Conservation (phyloP, 495 filamentous ascomycete species). For the Acidiella bohemica region DNA sequence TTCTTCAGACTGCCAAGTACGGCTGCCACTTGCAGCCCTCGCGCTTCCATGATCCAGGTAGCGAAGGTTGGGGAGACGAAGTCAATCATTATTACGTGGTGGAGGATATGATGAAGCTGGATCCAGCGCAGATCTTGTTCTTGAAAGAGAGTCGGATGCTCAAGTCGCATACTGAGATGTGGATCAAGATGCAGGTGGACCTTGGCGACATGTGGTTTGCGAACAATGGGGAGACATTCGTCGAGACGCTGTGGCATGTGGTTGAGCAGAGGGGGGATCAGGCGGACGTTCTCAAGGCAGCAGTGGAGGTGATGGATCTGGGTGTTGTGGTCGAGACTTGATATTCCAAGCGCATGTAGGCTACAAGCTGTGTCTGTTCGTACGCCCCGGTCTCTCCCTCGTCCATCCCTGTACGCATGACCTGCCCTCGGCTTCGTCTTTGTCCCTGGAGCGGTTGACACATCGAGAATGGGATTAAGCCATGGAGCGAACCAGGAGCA, state of each 20-base stretch:
- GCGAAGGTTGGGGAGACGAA: slow-evolving; percentile 50
- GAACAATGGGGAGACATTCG: slow-evolving; percentile 50
- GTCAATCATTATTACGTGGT: slow-evolving; percentile 50
- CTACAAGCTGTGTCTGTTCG: too few relatives aligned
- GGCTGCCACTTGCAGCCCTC: slow-evolving; percentile 19
- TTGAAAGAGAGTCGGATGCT: slow-evolving; percentile 37
- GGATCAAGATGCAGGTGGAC: slow-evolving; percentile 26
- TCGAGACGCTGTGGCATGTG: slow-evolving; percentile 36
- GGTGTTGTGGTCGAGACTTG: too few relatives aligned
- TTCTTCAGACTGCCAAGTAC: slow-evolving; percentile 15
- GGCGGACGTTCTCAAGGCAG: slow-evolving; percentile 32
- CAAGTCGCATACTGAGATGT: slow-evolving; percentile 43
- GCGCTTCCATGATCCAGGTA: slow-evolving; percentile 28
- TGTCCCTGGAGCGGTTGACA: too few relatives aligned
- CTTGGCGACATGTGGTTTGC: slow-evolving; percentile 46
- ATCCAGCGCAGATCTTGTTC: slow-evolving; percentile 45
- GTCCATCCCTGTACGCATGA: too few relatives aligned
- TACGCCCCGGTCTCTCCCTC: too few relatives aligned
- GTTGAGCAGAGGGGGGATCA: slow-evolving; percentile 40
- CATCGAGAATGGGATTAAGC: too few relatives aligned
- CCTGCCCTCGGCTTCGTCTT: too few relatives aligned
- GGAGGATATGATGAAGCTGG: slow-evolving; percentile 53
- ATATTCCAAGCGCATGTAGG: too few relatives aligned
- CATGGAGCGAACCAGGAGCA: too few relatives aligned
- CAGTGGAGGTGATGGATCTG: slow-evolving; percentile 24